These are phyloP conservation scores for Talaromyces verruculosus DNA, from an alignment of 2,329 filamentous ascomycete species.

Conservation along the genomic window DNA sequence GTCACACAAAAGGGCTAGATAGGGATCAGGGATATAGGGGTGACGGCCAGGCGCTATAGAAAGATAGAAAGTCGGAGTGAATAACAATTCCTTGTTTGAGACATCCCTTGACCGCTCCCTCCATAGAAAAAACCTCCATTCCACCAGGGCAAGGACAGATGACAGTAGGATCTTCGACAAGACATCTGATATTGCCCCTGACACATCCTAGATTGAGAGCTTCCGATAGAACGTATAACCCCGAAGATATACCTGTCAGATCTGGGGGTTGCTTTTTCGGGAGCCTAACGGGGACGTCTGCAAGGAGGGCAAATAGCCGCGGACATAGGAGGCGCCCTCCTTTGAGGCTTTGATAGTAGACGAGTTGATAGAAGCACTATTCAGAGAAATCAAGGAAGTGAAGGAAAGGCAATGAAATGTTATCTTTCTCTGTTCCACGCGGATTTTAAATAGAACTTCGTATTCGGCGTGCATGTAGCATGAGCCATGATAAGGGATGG, in stretches of 20 bases:
- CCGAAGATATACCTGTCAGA: conserved; percentile 5
- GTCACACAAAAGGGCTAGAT: not conserved
- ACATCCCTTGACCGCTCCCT: not conserved
- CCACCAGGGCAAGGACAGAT: not conserved
- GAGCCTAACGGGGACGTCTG: not conserved
- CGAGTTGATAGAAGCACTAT: not conserved
- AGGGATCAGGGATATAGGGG: conserved; percentile 10
- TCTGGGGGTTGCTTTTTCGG: not conserved
- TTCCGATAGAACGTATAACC: not conserved
- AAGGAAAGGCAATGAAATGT: not conserved
- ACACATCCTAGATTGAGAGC: not conserved
- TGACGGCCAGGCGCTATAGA: not conserved
- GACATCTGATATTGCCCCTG: not conserved
- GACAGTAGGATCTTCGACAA: not conserved
- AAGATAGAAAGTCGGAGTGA: not conserved
- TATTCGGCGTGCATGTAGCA: not conserved
- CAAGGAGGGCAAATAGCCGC: conserved; percentile 5
- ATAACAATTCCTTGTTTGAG: not conserved
- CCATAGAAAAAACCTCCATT: not conserved
- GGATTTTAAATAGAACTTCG: not conserved
- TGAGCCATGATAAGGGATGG: not conserved
- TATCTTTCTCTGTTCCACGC: not conserved
- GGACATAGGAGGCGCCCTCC: not conserved
- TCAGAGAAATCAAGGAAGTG: not conserved
- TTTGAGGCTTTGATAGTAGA: not conserved